Evolutionary conservation across 805 yeast species (phyloP).

Genomic region (Diddensiella santjacobensis): DNA sequence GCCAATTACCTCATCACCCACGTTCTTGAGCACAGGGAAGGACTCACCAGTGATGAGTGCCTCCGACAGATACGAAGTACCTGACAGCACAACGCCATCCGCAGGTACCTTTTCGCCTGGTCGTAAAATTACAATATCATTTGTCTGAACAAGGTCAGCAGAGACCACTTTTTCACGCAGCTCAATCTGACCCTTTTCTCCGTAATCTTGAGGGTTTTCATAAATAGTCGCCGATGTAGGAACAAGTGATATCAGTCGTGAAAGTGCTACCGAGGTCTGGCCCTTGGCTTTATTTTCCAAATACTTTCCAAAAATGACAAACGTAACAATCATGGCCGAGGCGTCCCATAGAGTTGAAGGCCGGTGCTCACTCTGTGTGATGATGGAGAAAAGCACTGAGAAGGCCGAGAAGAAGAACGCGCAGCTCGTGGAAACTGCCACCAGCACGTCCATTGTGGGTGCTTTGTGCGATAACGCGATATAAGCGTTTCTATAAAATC

Average conservation of each 20-base stretch:
- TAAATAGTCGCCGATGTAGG: constrained; percentile 70
- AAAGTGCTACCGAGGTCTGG: constrained; percentile 83
- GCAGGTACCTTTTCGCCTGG: constrained; percentile 92
- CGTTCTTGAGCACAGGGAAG: constrained; percentile 59
- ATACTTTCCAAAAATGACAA: constrained; percentile 87
- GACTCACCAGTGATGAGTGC: constrained; percentile 92
- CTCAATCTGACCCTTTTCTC: constrained; percentile 2
- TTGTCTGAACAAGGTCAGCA: constrained; percentile 70
- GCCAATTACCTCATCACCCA: constrained; percentile 69
- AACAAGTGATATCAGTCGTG: constrained; percentile 72
- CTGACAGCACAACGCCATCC: constrained; percentile 77
- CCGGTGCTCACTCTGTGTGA: constrained; percentile 31
- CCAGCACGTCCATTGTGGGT: constrained; percentile 92
- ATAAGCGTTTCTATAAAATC: constrained; percentile 62
- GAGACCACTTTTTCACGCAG: constrained; percentile 50
- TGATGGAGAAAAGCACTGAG: constrained; percentile 47
- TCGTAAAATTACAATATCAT: constrained; percentile 70
- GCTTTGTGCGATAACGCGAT: constrained; percentile 62
- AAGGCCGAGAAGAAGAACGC: constrained; percentile 72
- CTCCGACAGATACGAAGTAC: constrained; percentile 83
- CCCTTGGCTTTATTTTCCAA: constrained; percentile 91
- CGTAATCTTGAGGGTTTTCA: constrained; percentile 21
- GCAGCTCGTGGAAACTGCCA: constrained; percentile 73
- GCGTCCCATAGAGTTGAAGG: constrained; percentile 85
- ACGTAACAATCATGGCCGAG: constrained; percentile 74